A percentile compares a stretch with the other conserved stretches of the same genome.
Evolutionary conservation across 179 eudicot genomes (phyloP).

Genomic region (Spinacia oleracea): DNA sequence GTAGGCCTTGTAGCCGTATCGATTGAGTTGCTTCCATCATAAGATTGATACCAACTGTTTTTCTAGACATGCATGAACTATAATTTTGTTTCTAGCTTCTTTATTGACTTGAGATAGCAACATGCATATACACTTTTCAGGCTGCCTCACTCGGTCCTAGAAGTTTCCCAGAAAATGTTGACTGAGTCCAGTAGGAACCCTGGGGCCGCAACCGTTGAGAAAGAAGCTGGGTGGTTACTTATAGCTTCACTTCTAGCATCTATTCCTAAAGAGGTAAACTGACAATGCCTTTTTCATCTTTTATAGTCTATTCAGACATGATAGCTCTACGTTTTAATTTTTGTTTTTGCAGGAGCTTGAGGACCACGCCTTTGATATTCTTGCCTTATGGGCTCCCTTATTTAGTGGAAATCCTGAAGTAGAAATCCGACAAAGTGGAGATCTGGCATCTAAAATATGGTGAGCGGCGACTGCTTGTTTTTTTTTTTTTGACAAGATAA

Average conservation of each 20-base stretch:
- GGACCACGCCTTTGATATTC: conserved; percentile 91
- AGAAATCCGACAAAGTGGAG: conserved; percentile 53
- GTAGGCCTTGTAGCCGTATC: background rate
- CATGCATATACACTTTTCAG: conserved; percentile 41
- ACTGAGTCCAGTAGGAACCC: conserved; percentile 69
- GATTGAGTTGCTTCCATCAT: conserved; percentile 2
- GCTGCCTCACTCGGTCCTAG: conserved; percentile 86
- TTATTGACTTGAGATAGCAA: conserved; percentile 16
- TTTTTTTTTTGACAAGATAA: background rate
- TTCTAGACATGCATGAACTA: conserved; percentile 9
- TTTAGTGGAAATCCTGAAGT: conserved; percentile 67
- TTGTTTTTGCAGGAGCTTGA: conserved; percentile 80
- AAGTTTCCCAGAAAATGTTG: conserved; percentile 84
- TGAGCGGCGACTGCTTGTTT: conserved; percentile 27
- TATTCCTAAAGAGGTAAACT: conserved; percentile 79
- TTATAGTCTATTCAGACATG: conserved; percentile 5
- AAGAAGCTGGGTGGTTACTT: conserved; percentile 93
- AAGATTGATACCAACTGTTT: background rate
- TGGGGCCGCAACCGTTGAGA: conserved; percentile 65
- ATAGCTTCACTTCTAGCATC: conserved; percentile 84
- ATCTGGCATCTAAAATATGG: conserved; percentile 65
- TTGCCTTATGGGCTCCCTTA: conserved; percentile 82
- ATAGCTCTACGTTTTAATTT: conserved; percentile 20
- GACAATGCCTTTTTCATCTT: conserved; percentile 21
- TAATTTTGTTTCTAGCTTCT: conserved; percentile 2